phyloP scores from a whole-genome alignment of 2,329 filamentous ascomycete genomes.

The Trichoderma citrinoviride region DNA sequence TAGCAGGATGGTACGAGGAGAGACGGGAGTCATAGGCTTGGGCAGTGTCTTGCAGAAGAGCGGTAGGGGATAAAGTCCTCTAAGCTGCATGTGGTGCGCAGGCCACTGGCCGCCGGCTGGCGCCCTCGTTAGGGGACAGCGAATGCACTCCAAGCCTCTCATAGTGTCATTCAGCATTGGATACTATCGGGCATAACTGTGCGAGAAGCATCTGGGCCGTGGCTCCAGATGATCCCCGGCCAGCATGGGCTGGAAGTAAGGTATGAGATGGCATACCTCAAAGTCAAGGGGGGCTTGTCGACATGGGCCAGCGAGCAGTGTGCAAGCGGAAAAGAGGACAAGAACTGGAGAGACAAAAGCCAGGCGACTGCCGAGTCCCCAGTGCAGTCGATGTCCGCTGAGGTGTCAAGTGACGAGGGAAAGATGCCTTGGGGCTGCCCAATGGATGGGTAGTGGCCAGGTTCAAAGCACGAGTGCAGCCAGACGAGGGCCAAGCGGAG shows the following conservation, averaged over 20 bases:
- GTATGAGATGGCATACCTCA: background rate
- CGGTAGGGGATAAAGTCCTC: conserved; percentile 17
- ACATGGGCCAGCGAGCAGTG: conserved; percentile 2
- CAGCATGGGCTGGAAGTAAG: conserved; percentile 10
- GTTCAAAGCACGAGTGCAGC: background rate
- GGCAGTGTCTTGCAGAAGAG: conserved; percentile 7
- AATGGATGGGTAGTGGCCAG: background rate
- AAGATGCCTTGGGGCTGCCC: background rate
- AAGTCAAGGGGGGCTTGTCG: conserved; percentile 12
- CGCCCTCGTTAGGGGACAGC: conserved; percentile 11
- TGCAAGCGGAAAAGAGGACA: background rate
- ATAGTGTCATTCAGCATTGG: conserved; percentile 16
- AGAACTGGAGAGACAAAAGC: background rate
- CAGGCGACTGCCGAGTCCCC: background rate
- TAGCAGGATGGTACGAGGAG: conserved; percentile 3
- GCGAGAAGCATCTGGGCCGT: background rate
- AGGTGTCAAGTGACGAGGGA: background rate
- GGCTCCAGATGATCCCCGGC: background rate
- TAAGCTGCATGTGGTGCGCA: conserved; percentile 17
- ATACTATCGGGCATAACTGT: conserved; percentile 16
- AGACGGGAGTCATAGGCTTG: conserved; percentile 16
- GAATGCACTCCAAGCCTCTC: conserved; percentile 5
- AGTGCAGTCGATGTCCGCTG: background rate
- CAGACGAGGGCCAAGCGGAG: background rate
- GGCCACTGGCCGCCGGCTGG: conserved; percentile 11